Evolutionary conservation across 192 early-diverging fungal genomes (phyloP).

Genomic region (Linnemannia exigua): DNA sequence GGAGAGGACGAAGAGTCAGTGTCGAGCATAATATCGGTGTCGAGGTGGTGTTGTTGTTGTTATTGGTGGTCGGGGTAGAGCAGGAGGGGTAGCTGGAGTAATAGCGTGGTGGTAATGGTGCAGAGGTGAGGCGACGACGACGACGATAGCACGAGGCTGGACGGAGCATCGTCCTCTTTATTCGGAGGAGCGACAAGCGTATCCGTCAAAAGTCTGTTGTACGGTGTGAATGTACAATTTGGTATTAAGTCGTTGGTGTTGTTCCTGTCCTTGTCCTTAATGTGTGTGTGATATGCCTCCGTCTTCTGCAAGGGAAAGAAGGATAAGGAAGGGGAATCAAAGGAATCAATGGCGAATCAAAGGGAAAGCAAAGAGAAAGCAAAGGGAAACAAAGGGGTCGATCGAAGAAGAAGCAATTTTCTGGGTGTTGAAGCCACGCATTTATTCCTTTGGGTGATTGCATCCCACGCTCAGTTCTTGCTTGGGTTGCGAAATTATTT

Average conservation of each 20-base stretch:
- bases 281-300: conserved; percentile 2
- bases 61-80: not conserved
- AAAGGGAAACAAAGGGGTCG: not conserved
- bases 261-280: not conserved
- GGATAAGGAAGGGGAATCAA: not conserved
- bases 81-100: not conserved
- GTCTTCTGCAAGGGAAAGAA: conserved; percentile 7
- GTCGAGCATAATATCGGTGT: not conserved
- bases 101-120: too few relatives aligned
- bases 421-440: too few relatives aligned
- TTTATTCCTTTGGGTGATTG: too few relatives aligned
- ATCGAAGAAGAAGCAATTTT: conserved; percentile 5
- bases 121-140: not conserved
- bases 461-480: too few relatives aligned
- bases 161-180: conserved; percentile 9
- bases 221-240: too few relatives aligned
- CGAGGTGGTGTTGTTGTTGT: not conserved
- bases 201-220: not conserved
- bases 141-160: not conserved
- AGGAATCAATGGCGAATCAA: not conserved
- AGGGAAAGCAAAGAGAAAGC: not conserved
- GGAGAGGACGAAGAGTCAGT: not conserved
- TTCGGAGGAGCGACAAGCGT: not conserved
- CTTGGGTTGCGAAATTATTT: too few relatives aligned
- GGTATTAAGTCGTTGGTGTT: not conserved